Conservation (phyloP, 441 rosid genomes). For the Cnidoscolus chayamansa region DNA sequence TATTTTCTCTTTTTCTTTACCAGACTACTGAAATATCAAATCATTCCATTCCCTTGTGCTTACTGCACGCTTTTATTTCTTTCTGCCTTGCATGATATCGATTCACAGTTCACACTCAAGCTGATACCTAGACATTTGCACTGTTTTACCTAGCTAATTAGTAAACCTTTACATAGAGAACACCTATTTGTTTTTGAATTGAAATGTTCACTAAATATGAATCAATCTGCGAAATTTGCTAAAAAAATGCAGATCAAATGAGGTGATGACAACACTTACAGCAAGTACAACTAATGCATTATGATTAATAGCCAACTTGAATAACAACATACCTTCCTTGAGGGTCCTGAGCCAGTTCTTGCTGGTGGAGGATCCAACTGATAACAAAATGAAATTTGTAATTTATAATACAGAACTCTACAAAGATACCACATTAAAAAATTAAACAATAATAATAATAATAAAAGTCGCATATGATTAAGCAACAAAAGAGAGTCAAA, state of each 20-base stretch:
- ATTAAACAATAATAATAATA: constrained; percentile 17
- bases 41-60: not conserved
- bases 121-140: not conserved
- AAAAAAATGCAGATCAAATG: constrained; percentile 13
- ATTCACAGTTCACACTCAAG: not conserved
- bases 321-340: constrained; percentile 73
- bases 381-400: constrained; percentile 25
- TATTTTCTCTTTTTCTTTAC: not conserved
- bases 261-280: constrained; percentile 3
- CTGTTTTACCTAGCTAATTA: not conserved
- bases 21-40: constrained; percentile 4
- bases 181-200: not conserved
- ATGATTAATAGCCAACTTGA: constrained; percentile 6
- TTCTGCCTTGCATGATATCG: not conserved
- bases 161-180: not conserved
- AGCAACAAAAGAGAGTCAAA: constrained; percentile 9
- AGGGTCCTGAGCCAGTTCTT: constrained; percentile 73
- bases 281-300: constrained; percentile 7
- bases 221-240: not conserved
- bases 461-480: constrained; percentile 3
- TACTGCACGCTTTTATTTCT: no score
- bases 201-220: not conserved
- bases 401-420: constrained; percentile 16
- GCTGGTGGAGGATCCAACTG: constrained; percentile 76
- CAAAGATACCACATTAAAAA: constrained; percentile 9